Percentiles rank a stretch among this genome's conserved stretches.
phyloP scores from a whole-genome alignment of 345 rosid genomes.

The Euphorbia lathyris region DNA sequence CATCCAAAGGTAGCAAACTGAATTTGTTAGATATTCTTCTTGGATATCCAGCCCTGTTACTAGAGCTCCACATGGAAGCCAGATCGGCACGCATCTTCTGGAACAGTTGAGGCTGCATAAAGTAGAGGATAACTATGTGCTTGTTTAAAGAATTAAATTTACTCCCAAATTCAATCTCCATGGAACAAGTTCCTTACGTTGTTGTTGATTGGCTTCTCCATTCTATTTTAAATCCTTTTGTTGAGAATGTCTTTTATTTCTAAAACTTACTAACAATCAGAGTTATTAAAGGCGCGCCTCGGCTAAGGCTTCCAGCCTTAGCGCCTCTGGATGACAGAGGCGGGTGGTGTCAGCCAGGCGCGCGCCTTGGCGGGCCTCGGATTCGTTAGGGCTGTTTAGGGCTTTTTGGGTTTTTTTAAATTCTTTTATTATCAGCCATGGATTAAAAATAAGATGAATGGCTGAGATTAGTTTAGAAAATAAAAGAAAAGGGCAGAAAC shows the following conservation, averaged over 20 bases:
- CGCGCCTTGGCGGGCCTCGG: too few relatives aligned
- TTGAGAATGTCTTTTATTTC: neutral
- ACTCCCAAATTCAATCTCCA: neutral
- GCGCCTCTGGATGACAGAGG: too few relatives aligned
- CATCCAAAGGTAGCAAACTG: constrained; percentile 23
- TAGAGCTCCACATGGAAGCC: constrained; percentile 66
- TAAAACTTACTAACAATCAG: neutral
- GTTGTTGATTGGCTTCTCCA: neutral
- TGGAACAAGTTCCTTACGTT: neutral
- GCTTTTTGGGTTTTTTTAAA: too few relatives aligned
- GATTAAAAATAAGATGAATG: too few relatives aligned
- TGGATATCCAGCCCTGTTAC: constrained; percentile 38
- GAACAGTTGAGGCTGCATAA: constrained; percentile 62
- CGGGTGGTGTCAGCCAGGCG: too few relatives aligned
- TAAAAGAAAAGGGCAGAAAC: too few relatives aligned
- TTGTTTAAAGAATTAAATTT: neutral
- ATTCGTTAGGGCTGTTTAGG: too few relatives aligned
- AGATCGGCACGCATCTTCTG: constrained; percentile 60
- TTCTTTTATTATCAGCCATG: too few relatives aligned
- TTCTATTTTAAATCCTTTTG: neutral
- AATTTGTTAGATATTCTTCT: constrained; percentile 43
- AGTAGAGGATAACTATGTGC: neutral
- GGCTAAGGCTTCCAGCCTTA: too few relatives aligned
- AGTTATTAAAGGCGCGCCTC: too few relatives aligned
- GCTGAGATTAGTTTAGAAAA: too few relatives aligned